Conservation (phyloP, 352 stramenopile genomes). For the Saprolegnia diclina region DNA sequence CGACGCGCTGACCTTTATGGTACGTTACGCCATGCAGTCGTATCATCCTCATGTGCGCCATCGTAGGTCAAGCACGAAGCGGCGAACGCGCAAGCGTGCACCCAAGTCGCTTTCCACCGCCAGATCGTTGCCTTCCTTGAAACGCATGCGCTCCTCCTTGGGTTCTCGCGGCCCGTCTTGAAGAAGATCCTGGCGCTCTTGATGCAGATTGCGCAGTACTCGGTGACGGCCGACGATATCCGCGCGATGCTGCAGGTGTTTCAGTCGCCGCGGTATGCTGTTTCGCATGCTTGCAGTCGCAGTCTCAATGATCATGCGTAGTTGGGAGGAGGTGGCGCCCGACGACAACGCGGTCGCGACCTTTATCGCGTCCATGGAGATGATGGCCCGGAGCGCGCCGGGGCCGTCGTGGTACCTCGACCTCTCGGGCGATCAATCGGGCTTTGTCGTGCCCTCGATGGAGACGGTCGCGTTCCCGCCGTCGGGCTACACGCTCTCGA, state of each 20-base stretch:
- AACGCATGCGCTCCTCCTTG: conserved; percentile 55
- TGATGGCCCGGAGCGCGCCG: conserved; percentile 80
- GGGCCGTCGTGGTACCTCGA: conserved; percentile 79
- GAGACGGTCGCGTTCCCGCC: conserved; percentile 52
- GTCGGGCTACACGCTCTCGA: conserved; percentile 80
- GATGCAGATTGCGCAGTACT: conserved; percentile 73
- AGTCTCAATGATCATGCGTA: background rate
- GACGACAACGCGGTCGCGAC: conserved; percentile 68
- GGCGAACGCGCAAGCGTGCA: conserved; percentile 66
- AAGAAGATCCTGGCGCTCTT: conserved; percentile 76
- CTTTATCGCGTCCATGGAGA: conserved; percentile 76
- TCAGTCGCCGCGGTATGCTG: conserved; percentile 41
- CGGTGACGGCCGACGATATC: conserved; percentile 70
- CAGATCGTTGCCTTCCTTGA: conserved; percentile 70
- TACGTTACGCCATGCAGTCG: conserved; percentile 26
- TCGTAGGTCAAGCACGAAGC: conserved; percentile 25
- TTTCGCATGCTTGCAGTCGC: background rate
- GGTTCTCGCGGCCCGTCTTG: conserved; percentile 51
- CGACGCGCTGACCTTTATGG: conserved; percentile 69
- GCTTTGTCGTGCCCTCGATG: conserved; percentile 57
- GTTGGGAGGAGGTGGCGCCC: conserved; percentile 55
- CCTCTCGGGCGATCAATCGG: conserved; percentile 69
- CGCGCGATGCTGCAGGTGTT: conserved; percentile 77
- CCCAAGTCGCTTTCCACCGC: conserved; percentile 57
- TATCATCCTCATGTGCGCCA: background rate